Percentiles rank a stretch among this genome's conserved stretches.
Evolutionary conservation across 495 filamentous ascomycete genomes (phyloP).

Genomic region (Aspergillus diversus): DNA sequence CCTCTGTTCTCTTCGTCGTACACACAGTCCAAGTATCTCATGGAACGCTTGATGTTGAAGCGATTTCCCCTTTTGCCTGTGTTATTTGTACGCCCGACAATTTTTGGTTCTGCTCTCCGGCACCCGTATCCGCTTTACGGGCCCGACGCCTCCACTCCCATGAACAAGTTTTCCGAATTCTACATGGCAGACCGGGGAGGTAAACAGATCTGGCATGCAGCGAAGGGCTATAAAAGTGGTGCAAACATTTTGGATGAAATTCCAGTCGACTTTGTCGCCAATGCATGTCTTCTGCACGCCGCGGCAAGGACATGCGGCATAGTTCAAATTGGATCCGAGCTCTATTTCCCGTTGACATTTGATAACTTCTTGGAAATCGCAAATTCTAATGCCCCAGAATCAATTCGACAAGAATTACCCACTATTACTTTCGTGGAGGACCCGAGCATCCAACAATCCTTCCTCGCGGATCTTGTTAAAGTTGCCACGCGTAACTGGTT

Average conservation of each 20-base stretch:
- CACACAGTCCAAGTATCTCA: slow-evolving; percentile 43
- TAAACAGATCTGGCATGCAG: slow-evolving; percentile 40
- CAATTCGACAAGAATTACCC: slow-evolving; percentile 29
- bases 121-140: slow-evolving; percentile 45
- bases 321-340: slow-evolving; percentile 37
- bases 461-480: slow-evolving; percentile 40
- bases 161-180: slow-evolving; percentile 40
- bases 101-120: slow-evolving; percentile 43
- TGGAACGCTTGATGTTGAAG: slow-evolving; percentile 39
- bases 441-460: slow-evolving; percentile 30
- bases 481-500: slow-evolving; percentile 41
- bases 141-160: slow-evolving; percentile 37
- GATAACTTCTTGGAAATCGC: slow-evolving; percentile 33
- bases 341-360: slow-evolving; percentile 37
- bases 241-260: slow-evolving; percentile 45
- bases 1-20: slow-evolving; percentile 40
- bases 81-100: slow-evolving; percentile 44
- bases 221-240: slow-evolving; percentile 35
- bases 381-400: slow-evolving; percentile 25
- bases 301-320: slow-evolving; percentile 39
- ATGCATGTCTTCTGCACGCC: slow-evolving; percentile 42
- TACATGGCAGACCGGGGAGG: slow-evolving; percentile 32
- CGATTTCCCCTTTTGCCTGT: slow-evolving; percentile 38
- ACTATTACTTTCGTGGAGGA: slow-evolving; percentile 36
- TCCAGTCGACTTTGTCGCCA: slow-evolving; percentile 46